Base-by-base conservation (phyloP, 768 basidiomycete genomes). In the Mycena kentingensis region DNA sequence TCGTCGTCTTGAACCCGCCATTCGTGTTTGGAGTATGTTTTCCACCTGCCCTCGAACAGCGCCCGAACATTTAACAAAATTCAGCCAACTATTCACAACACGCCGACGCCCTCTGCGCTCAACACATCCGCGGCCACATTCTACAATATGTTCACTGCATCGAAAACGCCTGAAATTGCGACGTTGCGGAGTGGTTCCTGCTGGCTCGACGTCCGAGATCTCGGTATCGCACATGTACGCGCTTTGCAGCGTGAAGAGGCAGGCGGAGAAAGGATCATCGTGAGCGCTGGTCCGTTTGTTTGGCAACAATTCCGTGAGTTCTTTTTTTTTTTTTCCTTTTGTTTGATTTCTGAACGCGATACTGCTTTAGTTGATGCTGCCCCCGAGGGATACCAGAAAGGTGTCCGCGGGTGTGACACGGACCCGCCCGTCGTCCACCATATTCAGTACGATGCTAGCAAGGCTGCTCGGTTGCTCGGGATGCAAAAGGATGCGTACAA, bases 1-100 rank as follows among this genome's bases (percentile, higher is more conserved):
- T 86, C 16, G 70, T 74, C 0, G 73, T 75, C 5, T 54, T 84
- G 36, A 77, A 77, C 58, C 84, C 84, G 13, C 78, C 83, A 18
- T 77, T 69, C 39, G 79, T 72, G 3, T 60, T 71, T 27, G 72
- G 72, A 16, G 72, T 71, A 45, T 15, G 66, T 52, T 5, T 18
- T 22, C 5, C 4, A 13, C 19, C 1, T 19, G 18, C 12, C 8
- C 7, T 13, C n/a, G 22, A 21, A 25, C 3, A 36, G 2, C 26
- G 12, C n/a, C 28, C 12, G 19, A 25, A 52, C 10, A 45, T 34
- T 41, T n/a, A 6, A 32, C 49, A 13, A 16, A 16, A 5, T 45
- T n/a, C 32, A 77, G 69, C 78, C 78, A 3, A 37, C 60, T 3
- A 69, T 78, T 34, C 71, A 77, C 22, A 71, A 70, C 21, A 51